Evolutionary conservation across 495 filamentous ascomycete species (phyloP).

Genomic region (Massariosphaeria phaeospora): DNA sequence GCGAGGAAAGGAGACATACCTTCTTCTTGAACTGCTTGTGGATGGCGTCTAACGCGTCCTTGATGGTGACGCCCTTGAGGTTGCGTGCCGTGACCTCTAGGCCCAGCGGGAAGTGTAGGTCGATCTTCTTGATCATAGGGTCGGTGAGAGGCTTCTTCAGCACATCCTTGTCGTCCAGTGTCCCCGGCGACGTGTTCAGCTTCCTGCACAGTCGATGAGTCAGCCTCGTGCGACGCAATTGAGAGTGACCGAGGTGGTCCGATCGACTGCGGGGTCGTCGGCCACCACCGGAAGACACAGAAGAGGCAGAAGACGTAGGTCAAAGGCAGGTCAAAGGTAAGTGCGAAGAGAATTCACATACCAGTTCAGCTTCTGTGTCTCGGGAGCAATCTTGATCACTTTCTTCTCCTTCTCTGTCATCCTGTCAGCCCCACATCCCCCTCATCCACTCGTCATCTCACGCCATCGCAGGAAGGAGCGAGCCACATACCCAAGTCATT

Average conservation of each 20-base stretch:
- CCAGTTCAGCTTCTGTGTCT: constrained; percentile 89
- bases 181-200: constrained; percentile 75
- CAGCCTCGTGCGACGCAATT: constrained; percentile 20
- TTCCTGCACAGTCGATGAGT: constrained; percentile 54
- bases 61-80: constrained; percentile 87
- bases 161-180: constrained; percentile 71
- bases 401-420: constrained; percentile 66
- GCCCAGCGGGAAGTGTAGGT: constrained; percentile 83
- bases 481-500: constrained; percentile 68
- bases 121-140: constrained; percentile 87
- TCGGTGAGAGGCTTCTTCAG: constrained; percentile 74
- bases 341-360: constrained; percentile 45
- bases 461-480: constrained; percentile 7
- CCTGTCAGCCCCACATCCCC: constrained; percentile 30
- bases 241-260: background rate
- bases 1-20: constrained; percentile 48
- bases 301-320: background rate
- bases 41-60: constrained; percentile 89
- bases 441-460: background rate
- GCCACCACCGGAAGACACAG: background rate
- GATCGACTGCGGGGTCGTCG: background rate
- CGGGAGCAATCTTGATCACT: constrained; percentile 71
- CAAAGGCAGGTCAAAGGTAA: constrained; percentile 10
- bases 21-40: constrained; percentile 92
- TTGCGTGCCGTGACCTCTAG: constrained; percentile 84